Conservation (phyloP, 257 asterid species). For the Knoxia roxburghii region DNA sequence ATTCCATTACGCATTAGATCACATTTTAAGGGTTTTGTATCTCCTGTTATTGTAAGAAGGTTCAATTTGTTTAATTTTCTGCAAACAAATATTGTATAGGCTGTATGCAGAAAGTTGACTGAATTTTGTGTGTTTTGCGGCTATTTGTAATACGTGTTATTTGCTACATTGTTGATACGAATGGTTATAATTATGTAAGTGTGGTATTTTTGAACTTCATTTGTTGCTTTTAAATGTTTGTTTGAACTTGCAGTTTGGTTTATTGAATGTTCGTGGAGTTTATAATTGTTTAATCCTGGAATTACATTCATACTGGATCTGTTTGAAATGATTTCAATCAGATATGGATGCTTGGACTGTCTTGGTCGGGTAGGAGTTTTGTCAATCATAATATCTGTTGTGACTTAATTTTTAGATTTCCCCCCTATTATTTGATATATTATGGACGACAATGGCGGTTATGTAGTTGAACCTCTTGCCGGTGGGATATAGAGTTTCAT, state of each 20-base stretch:
- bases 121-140: neutral
- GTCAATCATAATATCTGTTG: neutral
- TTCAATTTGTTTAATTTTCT: neutral
- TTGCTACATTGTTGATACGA: too few species aligned
- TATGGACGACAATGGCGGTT: neutral
- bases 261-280: neutral
- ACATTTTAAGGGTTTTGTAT: neutral
- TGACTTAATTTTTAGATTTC: neutral
- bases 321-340: neutral
- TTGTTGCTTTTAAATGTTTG: neutral
- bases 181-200: neutral
- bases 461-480: neutral
- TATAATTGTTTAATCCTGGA: neutral
- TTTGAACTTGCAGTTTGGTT: neutral
- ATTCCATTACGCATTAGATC: neutral
- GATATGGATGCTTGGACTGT: neutral
- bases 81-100: neutral
- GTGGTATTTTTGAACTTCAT: neutral
- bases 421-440: neutral
- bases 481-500: neutral
- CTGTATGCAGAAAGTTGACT: too few species aligned
- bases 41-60: too few species aligned
- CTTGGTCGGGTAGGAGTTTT: neutral
- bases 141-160: neutral
- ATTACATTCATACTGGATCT: neutral